These are phyloP conservation scores for Euphorbia celastroides DNA, from an alignment of 441 rosid genomes.

Conservation along the genomic window DNA sequence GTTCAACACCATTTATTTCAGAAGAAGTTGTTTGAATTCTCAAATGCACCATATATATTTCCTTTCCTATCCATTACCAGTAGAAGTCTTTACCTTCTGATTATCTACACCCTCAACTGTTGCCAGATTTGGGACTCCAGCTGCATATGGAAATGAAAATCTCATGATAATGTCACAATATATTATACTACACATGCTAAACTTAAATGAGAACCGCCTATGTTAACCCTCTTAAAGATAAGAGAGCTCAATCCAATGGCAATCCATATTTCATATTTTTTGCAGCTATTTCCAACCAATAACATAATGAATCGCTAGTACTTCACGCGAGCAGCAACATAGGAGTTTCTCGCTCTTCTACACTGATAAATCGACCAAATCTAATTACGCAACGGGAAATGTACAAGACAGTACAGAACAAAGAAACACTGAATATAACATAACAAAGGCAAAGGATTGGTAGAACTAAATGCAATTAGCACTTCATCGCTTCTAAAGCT, in stretches of 20 bases:
- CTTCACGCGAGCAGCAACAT: not conserved
- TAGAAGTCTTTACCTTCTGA: conserved; percentile 47
- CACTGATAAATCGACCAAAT: not conserved
- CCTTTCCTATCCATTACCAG: not conserved
- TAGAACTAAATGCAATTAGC: not conserved
- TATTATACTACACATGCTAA: not conserved
- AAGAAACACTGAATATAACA: not conserved
- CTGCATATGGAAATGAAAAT: conserved; percentile 38
- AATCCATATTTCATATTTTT: not conserved
- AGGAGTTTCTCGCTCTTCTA: not conserved
- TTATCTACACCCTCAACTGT: conserved; percentile 73
- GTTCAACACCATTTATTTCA: not conserved
- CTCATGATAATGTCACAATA: not conserved
- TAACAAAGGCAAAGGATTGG: not conserved
- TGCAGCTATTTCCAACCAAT: not conserved
- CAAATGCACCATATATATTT: not conserved
- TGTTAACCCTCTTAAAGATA: not conserved
- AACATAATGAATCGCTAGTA: not conserved
- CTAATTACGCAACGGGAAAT: too few species aligned
- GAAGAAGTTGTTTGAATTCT: not conserved
- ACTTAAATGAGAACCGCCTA: not conserved
- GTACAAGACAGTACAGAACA: not conserved
- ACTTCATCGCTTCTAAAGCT: not conserved
- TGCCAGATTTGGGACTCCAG: conserved; percentile 70
- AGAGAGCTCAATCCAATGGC: not conserved